Base-by-base conservation (phyloP, 1,139 yeast genomes). In the Zygoascus hellenicus region DNA sequence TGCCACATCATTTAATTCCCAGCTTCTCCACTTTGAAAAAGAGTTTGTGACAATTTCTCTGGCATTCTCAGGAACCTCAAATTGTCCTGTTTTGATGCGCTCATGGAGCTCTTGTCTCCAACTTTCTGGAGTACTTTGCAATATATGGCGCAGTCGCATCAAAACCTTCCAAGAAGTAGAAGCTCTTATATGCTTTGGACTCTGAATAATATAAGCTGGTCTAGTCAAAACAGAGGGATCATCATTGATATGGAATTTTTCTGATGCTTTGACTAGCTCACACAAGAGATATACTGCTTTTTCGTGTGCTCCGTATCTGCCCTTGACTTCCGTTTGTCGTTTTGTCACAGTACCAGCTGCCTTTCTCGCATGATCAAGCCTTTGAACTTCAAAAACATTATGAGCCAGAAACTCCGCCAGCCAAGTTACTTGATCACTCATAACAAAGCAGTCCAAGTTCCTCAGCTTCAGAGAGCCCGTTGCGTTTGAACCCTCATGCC, bases 141-240 rank as follows among this genome's bases (percentile, higher is more conserved):
- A 64, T 32, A 89, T 76, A 61, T 90, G 95, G 14, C 97, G 74
- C 41, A 90, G 68, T 35, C 96, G 73, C 5, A 88, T 79, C 41
- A 87, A 69, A 33, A 90, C 77, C 59, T 87, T 85, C 98, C 98
- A 92, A 56, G 94, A 80, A 57, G 88, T 88, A 53, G 81, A 78
- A 36, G 83, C 78, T 52, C 98, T 72, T 5, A 89, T 79, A 65
- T 90, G 97, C 36, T 74, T 72, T 1, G 82, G 76, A 1, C 89
- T 75, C 51, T 96, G 74, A 46, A 86, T 77, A 37, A 88, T 78
- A 56, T 83, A 82, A 0, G 96, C 85, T 0, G 97, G 97, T 46
- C 89, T 81, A 0, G 97, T 90, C 45, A 92, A 75, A 10, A 88
- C 96, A 6, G 87, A 81, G 0, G 97, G 95, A 59, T 92, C 97